Conservation (phyloP, 106 monocot species). For the Acanthochlamys bracteata region DNA sequence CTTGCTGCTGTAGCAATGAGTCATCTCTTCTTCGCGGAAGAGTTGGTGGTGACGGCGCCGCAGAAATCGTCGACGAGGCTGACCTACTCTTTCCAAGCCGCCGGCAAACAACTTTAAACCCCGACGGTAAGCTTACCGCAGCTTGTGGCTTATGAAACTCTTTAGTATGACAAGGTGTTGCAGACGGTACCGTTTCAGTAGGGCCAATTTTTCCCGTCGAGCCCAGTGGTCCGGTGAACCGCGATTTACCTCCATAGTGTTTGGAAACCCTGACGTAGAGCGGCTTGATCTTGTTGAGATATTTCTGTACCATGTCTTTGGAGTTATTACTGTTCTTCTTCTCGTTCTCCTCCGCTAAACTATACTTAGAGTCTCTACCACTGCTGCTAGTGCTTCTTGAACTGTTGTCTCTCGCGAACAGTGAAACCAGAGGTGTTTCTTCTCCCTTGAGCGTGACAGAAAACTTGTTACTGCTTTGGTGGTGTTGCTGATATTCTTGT, state of each 20-base stretch:
- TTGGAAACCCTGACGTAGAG: constrained; percentile 47
- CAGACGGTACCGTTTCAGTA: background rate
- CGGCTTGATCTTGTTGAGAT: constrained; percentile 65
- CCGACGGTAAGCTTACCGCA: constrained; percentile 10
- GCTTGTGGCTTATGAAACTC: background rate
- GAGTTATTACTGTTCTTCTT: constrained; percentile 17
- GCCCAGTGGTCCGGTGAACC: constrained; percentile 14
- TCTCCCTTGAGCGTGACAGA: constrained; percentile 45
- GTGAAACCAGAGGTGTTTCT: constrained; percentile 47
- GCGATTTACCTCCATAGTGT: constrained; percentile 23
- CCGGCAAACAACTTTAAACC: constrained; percentile 20
- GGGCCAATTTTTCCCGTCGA: background rate
- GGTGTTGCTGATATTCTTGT: background rate
- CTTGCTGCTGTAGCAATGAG: constrained; percentile 54
- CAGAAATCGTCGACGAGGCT: background rate
- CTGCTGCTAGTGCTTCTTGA: constrained; percentile 14
- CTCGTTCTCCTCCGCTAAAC: background rate
- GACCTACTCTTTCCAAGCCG: constrained; percentile 48
- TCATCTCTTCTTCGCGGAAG: constrained; percentile 42
- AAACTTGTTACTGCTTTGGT: constrained; percentile 16
- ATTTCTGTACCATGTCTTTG: constrained; percentile 45
- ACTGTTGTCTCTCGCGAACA: constrained; percentile 49
- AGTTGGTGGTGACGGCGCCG: background rate
- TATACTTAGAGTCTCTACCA: background rate
- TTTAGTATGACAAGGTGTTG: background rate